Conservation (phyloP, 1,284 basidiomycete genomes). For the Phlebopus sp. region DNA sequence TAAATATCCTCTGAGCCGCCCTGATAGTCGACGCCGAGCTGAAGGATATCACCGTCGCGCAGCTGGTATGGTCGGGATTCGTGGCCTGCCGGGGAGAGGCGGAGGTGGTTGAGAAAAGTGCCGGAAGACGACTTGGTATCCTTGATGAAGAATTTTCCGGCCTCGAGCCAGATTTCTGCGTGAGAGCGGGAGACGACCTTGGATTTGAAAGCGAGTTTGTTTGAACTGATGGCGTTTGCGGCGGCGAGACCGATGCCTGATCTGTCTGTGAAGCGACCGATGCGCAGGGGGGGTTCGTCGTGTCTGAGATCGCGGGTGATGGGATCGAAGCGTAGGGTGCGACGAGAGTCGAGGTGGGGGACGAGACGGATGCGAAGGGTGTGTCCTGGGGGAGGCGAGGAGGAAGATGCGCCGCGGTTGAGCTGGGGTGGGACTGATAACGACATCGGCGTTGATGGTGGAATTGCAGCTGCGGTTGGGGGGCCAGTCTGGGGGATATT, state of each 20-base stretch:
- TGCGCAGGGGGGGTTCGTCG: constrained; percentile 71
- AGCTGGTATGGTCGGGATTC: constrained; percentile 80
- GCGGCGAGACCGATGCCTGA: constrained; percentile 66
- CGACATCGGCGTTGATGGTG: constrained; percentile 23
- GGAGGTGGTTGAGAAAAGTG: constrained; percentile 95
- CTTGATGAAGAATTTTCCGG: constrained; percentile 78
- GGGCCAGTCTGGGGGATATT: too few species aligned
- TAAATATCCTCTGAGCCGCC: constrained; percentile 98
- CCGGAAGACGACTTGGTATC: constrained; percentile 92
- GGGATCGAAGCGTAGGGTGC: constrained; percentile 91
- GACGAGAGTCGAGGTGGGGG: constrained; percentile 88
- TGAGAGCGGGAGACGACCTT: constrained; percentile 95
- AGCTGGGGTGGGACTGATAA: constrained; percentile 23
- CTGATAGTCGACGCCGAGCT: constrained; percentile 97
- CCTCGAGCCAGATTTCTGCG: constrained; percentile 86
- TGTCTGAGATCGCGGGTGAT: constrained; percentile 82
- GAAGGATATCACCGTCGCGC: constrained; percentile 93
- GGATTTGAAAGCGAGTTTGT: constrained; percentile 92
- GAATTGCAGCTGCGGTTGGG: constrained; percentile 20
- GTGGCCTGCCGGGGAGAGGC: constrained; percentile 80
- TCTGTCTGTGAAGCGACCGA: constrained; percentile 90
- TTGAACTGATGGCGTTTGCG: constrained; percentile 68
- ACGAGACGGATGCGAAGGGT: constrained; percentile 79
- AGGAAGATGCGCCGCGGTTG: constrained; percentile 23
- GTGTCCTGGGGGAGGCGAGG: constrained; percentile 17